Percentiles rank a stretch among this genome's conserved stretches.
phyloP scores from a whole-genome alignment of 78 protist genomes.

The Dictyostelium citrinum region DNA sequence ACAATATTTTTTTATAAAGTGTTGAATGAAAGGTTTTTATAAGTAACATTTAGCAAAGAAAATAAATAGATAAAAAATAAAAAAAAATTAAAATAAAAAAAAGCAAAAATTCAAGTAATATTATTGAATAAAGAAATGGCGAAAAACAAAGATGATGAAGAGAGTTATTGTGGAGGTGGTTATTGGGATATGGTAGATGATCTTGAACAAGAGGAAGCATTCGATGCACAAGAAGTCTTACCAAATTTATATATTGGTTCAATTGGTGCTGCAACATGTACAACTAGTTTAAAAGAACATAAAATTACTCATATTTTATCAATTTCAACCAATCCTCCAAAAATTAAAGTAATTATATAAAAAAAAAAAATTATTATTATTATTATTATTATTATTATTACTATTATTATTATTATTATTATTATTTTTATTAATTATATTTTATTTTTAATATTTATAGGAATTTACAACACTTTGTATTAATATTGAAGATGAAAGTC shows the following conservation, averaged over 20 bases:
- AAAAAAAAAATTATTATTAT: no score
- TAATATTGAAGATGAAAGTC: conserved; percentile 45
- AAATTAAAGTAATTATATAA: neutral
- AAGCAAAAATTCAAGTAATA: neutral
- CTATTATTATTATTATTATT: neutral
- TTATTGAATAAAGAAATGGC: neutral
- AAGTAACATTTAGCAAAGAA: neutral
- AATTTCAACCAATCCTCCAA: conserved; percentile 64
- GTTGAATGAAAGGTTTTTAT: neutral
- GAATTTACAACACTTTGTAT: conserved; percentile 36
- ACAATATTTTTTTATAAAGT: neutral
- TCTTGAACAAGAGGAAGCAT: neutral
- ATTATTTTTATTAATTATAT: neutral
- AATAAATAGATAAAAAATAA: neutral
- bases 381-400: neutral
- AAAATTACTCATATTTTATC: conserved; percentile 55
- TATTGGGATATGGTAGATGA: conserved; percentile 71
- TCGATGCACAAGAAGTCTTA: conserved; percentile 68
- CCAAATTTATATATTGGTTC: conserved; percentile 65
- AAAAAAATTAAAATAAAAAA: neutral
- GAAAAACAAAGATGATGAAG: neutral
- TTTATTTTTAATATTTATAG: neutral
- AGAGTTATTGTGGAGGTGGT: conserved; percentile 10
- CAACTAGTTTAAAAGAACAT: neutral
- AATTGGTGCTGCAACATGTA: conserved; percentile 21